Evolutionary conservation across 1,284 basidiomycete genomes (phyloP), one percentile per base, ranked within the genome.

Genomic region (Ceratorhiza oryzae-sativae): DNA sequence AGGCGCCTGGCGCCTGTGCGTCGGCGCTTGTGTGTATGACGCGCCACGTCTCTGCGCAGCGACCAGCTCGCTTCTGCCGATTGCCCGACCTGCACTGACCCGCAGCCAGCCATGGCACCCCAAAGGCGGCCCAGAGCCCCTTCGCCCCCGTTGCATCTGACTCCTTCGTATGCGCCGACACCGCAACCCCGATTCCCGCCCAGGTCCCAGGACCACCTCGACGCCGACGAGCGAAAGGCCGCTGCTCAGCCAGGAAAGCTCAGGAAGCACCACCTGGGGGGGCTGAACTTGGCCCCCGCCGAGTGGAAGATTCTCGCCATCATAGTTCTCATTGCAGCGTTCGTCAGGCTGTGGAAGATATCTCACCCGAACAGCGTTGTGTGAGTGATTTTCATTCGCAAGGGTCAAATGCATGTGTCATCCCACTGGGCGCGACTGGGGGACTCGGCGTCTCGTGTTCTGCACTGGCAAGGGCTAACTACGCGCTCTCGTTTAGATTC

Each of bases 321-420:
- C 41, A 79, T 95, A 71, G 81, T 89, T 41, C 71, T 92, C 23
- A 78, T 97, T 59, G 94, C 92, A 0, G 80, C 83, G 10, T 86
- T 84, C 41, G 92, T 97, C 12, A 86, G 95, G 62, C 80, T 95
- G 65, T 95, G 90, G 81, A 86, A 90, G 71, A 82, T 97, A 61
- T 91, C 90, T 41, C 86, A 88, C 78, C 95, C 95, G 0, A 85
- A 88, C 73, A 94, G 92, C 77, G 93, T 97, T 42, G 95, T 97
- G 93, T 96, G 77, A 84, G 93, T 87, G n/a, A 12, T 8, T 25
- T 13, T 36, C 6, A 12, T 9, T 42, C 15, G 15, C 15, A 45
- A 18, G 42, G n/a, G 15, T 18, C 42, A 13, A 39, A n/a, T 48
- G 20, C 48, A 25, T 25, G 48, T 15, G 25, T 48, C 10, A 32